Conservation (phyloP, 225 moss, liverwort and hornwort genomes). For the Antitrichia curtipendula region DNA sequence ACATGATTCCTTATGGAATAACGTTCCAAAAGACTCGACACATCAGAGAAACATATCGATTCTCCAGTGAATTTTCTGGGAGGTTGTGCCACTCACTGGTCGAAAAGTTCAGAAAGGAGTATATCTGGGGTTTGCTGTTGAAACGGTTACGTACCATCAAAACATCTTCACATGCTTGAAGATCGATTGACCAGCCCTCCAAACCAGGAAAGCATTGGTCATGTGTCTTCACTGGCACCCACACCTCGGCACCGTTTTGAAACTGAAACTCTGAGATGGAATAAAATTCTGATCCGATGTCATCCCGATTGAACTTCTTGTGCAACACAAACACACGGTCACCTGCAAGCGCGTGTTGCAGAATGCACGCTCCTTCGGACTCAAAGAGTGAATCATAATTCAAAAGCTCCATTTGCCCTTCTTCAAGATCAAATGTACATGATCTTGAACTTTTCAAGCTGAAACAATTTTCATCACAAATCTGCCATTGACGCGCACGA, state of each 20-base stretch:
- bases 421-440: neutral
- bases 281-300: neutral
- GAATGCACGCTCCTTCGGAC: rapidly evolving
- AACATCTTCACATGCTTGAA: neutral
- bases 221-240: neutral
- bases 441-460: neutral
- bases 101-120: neutral
- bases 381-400: neutral
- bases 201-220: neutral
- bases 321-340: neutral
- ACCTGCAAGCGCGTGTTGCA: neutral
- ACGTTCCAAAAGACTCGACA: neutral
- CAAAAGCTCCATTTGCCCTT: neutral
- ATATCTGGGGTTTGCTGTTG: rapidly evolving
- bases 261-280: neutral
- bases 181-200: rapidly evolving
- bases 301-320: too few relatives aligned
- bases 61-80: rapidly evolving
- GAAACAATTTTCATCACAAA: neutral
- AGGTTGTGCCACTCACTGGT: neutral
- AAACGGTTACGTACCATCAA: neutral
- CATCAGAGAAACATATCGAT: neutral
- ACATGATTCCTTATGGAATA: neutral
- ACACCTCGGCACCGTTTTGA: neutral
- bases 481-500: neutral